Evolutionary conservation across 192 early-diverging fungal genomes (phyloP).

Genomic region (Obelidium mucronatum): DNA sequence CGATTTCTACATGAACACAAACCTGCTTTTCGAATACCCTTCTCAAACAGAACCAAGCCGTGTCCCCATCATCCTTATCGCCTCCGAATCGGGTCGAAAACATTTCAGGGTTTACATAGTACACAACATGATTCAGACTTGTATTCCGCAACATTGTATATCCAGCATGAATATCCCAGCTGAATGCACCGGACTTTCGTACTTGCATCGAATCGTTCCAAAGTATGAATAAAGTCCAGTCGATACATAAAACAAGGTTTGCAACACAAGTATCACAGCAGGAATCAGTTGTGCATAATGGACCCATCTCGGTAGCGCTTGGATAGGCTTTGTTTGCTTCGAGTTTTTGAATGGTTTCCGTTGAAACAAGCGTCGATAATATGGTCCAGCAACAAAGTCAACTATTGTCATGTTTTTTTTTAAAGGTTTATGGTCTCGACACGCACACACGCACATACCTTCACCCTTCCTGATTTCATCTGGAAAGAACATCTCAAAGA

Average conservation of each 20-base stretch:
- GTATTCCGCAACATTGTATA: constrained; percentile 63
- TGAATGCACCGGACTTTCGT: constrained; percentile 3
- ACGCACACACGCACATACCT: constrained; percentile 28
- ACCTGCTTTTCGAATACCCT: constrained; percentile 20
- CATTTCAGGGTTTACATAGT: constrained; percentile 55
- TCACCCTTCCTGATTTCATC: constrained; percentile 70
- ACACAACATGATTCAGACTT: constrained; percentile 59
- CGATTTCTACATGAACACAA: no score
- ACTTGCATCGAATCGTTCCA: constrained; percentile 17
- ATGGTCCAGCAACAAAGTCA: constrained; percentile 44
- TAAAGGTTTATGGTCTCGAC: not conserved
- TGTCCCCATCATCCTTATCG: not conserved
- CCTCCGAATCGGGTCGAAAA: not conserved
- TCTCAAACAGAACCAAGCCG: no score
- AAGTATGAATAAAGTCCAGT: not conserved
- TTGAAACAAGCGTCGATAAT: constrained; percentile 48
- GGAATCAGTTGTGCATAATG: constrained; percentile 75
- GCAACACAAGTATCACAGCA: constrained; percentile 66
- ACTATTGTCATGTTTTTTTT: not conserved
- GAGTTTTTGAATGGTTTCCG: constrained; percentile 12
- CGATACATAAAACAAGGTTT: constrained; percentile 60
- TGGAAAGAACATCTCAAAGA: constrained; percentile 84
- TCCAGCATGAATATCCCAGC: constrained; percentile 2
- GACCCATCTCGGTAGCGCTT: constrained; percentile 25
- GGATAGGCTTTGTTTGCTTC: no score